Evolutionary conservation across 768 basidiomycete species (phyloP).

Genomic region (Suillus subaureus): DNA sequence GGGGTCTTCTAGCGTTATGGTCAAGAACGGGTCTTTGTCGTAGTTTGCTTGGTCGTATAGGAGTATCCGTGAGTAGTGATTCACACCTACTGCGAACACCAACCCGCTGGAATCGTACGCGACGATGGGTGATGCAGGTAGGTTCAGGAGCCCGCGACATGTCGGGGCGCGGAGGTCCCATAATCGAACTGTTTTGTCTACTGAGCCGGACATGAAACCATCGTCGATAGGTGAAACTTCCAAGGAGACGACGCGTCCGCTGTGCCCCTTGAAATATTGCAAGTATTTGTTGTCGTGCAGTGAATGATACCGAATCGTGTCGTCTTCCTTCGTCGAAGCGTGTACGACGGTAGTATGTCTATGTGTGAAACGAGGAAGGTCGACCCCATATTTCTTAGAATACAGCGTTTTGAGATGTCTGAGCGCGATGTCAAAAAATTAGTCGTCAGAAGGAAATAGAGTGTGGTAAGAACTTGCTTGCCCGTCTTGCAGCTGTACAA

Average conservation of each 20-base stretch:
- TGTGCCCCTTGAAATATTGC: constrained; percentile 95
- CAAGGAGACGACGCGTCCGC: constrained; percentile 82
- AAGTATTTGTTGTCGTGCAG: constrained; percentile 96
- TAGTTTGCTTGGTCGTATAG: constrained; percentile 86
- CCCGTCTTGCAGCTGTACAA: constrained; percentile 88
- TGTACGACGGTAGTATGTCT: constrained; percentile 83
- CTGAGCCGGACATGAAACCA: constrained; percentile 91
- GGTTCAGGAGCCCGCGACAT: constrained; percentile 77
- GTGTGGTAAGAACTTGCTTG: constrained; percentile 69
- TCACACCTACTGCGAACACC: constrained; percentile 87
- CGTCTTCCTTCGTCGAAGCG: constrained; percentile 94
- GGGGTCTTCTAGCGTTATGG: constrained; percentile 81
- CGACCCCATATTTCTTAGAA: constrained; percentile 97
- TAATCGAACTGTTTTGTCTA: constrained; percentile 92
- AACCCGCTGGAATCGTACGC: constrained; percentile 84
- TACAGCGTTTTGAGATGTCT: constrained; percentile 78
- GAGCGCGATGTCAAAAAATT: constrained; percentile 30
- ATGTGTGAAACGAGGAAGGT: constrained; percentile 94
- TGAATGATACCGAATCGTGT: constrained; percentile 93
- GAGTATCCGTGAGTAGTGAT: constrained; percentile 78
- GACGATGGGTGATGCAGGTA: constrained; percentile 75
- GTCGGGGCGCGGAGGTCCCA: constrained; percentile 89
- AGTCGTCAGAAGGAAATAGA: constrained; percentile 18
- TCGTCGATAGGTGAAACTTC: constrained; percentile 93
- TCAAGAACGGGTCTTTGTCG: constrained; percentile 91